These are phyloP conservation scores for Nakazawaea laoshanensis DNA, from an alignment of 805 yeast genomes.

Conservation along the genomic window DNA sequence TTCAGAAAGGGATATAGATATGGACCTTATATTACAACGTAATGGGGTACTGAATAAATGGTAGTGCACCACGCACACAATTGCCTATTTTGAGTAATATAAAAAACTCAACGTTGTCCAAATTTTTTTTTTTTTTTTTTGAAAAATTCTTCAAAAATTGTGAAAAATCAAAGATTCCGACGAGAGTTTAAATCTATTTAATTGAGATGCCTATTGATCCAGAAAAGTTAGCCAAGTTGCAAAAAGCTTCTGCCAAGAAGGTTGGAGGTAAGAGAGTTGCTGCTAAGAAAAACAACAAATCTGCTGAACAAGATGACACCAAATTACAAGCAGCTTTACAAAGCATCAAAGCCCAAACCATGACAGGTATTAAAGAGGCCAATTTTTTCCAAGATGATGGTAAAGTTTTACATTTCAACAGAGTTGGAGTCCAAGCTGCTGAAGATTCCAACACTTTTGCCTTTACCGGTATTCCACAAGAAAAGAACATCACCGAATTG, in stretches of 20 bases:
- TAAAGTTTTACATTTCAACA: conserved; percentile 89
- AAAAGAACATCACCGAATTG: conserved; percentile 85
- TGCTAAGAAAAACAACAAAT: conserved; percentile 66
- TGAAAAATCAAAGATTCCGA: background rate
- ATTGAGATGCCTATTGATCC: conserved; percentile 77
- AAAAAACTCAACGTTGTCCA: background rate
- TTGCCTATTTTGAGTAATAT: background rate
- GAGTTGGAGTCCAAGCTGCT: conserved; percentile 94
- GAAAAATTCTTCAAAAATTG: no score
- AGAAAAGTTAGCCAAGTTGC: conserved; percentile 88
- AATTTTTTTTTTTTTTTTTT: no score
- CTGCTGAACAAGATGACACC: conserved; percentile 78
- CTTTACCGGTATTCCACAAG: conserved; percentile 91
- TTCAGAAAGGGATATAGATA: conserved; percentile 5
- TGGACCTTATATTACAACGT: conserved; percentile 1
- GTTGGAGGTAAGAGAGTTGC: conserved; percentile 86
- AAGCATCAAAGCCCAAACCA: conserved; percentile 82
- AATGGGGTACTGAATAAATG: conserved; percentile 3
- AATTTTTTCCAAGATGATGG: conserved; percentile 97
- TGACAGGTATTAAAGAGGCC: conserved; percentile 91
- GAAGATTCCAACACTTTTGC: conserved; percentile 87
- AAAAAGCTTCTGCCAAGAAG: conserved; percentile 77
- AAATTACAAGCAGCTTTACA: conserved; percentile 83
- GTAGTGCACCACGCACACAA: background rate
- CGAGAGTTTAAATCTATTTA: background rate